A percentile compares a stretch with the other conserved stretches of the same genome.
phyloP scores from a whole-genome alignment of 2,329 filamentous ascomycete genomes.

The Balansia obtecta region DNA sequence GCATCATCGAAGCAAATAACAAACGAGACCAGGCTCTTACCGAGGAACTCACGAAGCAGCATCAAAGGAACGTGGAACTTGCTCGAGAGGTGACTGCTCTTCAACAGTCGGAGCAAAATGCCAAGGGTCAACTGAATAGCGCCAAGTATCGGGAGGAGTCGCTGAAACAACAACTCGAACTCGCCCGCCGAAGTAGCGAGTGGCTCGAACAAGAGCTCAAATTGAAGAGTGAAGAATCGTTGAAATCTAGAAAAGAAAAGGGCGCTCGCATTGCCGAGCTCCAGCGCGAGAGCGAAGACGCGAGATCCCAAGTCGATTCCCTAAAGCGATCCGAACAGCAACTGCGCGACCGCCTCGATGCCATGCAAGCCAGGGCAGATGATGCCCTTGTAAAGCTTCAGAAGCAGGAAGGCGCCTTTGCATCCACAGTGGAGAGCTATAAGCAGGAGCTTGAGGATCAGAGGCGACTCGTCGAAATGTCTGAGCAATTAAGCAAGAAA shows the following conservation, averaged over 20 bases:
- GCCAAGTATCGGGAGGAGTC: conserved; percentile 86
- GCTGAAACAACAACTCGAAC: conserved; percentile 78
- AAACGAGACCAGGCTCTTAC: conserved; percentile 74
- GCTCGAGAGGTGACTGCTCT: conserved; percentile 70
- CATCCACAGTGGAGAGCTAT: conserved; percentile 75
- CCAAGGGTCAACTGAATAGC: conserved; percentile 66
- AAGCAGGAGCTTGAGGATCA: conserved; percentile 75
- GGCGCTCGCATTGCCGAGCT: conserved; percentile 78
- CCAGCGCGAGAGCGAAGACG: conserved; percentile 79
- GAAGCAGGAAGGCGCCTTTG: conserved; percentile 71
- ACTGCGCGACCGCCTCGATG: conserved; percentile 68
- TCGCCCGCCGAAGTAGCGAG: conserved; percentile 80
- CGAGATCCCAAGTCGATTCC: conserved; percentile 61
- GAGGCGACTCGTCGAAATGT: conserved; percentile 69
- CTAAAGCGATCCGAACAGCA: conserved; percentile 69
- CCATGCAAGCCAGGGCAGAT: conserved; percentile 76
- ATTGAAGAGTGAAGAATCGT: conserved; percentile 73
- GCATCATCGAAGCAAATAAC: conserved; percentile 81
- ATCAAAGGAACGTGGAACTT: conserved; percentile 75
- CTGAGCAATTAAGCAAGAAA: conserved; percentile 62
- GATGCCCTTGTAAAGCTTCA: conserved; percentile 73
- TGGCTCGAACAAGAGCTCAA: conserved; percentile 90
- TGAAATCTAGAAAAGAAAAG: conserved; percentile 92
- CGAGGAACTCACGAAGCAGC: conserved; percentile 76
- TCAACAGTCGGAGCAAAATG: conserved; percentile 72